Evolutionary conservation across 2,329 filamentous ascomycete species (phyloP).

Genomic region (Penicillium expansum): DNA sequence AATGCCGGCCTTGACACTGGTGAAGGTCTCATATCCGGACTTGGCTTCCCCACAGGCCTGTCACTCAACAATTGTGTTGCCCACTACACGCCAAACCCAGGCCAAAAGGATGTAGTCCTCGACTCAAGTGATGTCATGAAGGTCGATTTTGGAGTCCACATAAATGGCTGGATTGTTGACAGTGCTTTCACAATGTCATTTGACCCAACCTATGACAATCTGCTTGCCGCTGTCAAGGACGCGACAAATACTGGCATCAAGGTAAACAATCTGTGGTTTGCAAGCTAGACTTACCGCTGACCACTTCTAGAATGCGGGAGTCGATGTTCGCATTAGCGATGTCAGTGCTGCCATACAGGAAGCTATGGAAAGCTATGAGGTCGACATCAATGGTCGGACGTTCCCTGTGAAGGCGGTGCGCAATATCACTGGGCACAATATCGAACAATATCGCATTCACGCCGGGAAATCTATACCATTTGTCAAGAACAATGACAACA

Average conservation of each 20-base stretch:
- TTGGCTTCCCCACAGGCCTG: slow-evolving; percentile 58
- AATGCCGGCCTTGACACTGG: slow-evolving; percentile 54
- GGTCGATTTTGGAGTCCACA: slow-evolving; percentile 77
- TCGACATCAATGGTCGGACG: slow-evolving; percentile 53
- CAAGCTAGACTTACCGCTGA: slow-evolving; percentile 3
- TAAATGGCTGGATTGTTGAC: slow-evolving; percentile 77
- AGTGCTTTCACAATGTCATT: slow-evolving; percentile 77
- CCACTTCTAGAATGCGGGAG: slow-evolving; percentile 47
- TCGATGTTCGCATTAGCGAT: slow-evolving; percentile 55
- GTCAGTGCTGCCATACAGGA: slow-evolving; percentile 60
- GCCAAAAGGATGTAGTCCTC: slow-evolving; percentile 67
- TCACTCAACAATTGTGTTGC: slow-evolving; percentile 55
- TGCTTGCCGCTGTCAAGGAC: slow-evolving; percentile 63
- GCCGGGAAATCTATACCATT: slow-evolving; percentile 58
- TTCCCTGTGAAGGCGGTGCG: slow-evolving; percentile 56
- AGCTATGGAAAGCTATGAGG: slow-evolving; percentile 62
- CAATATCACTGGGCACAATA: slow-evolving; percentile 56
- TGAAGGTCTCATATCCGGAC: slow-evolving; percentile 50
- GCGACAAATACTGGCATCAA: slow-evolving; percentile 64
- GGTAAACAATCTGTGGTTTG: slow-evolving; percentile 25
- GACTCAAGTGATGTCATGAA: slow-evolving; percentile 75
- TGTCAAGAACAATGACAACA: slow-evolving; percentile 49
- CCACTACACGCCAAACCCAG: slow-evolving; percentile 58
- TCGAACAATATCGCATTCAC: slow-evolving; percentile 55
- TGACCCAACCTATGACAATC: slow-evolving; percentile 70